Conservation (phyloP, 257 asterid species). For the Pogostemon cablin region DNA sequence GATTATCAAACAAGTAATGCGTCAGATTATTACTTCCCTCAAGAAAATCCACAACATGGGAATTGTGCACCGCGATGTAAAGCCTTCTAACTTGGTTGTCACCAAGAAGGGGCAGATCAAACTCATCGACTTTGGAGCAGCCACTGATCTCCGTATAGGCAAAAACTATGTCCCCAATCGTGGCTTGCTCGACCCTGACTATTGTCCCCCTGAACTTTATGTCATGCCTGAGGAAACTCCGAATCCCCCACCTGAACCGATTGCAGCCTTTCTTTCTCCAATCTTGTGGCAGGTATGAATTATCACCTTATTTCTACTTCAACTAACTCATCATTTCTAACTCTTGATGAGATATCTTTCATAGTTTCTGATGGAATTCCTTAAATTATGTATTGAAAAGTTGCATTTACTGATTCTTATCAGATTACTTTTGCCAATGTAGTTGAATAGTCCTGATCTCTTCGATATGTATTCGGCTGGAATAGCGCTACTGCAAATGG, state of each 20-base stretch:
- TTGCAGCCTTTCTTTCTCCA: constrained; percentile 92
- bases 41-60: constrained; percentile 88
- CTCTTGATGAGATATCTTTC: not conserved
- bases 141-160: constrained; percentile 95
- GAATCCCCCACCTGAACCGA: constrained; percentile 93
- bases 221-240: constrained; percentile 99
- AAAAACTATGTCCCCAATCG: constrained; percentile 82
- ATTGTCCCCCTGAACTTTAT: constrained; percentile 95
- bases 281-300: constrained; percentile 77
- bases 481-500: constrained; percentile 89
- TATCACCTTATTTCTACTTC: not conserved
- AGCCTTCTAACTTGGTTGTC: constrained; percentile 95
- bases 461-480: constrained; percentile 98
- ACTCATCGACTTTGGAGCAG: constrained; percentile 96
- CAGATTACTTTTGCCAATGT: constrained; percentile 23
- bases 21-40: constrained; percentile 86
- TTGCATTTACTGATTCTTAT: not conserved
- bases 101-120: constrained; percentile 89
- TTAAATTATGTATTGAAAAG: no score
- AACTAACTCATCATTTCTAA: no score
- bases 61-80: constrained; percentile 92
- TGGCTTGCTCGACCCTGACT: constrained; percentile 90
- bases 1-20: constrained; percentile 89
- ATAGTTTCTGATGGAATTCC: not conserved
- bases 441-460: constrained; percentile 92